phyloP scores from a whole-genome alignment of 2,329 filamentous ascomycete genomes.

The Colletotrichum tabaci region DNA sequence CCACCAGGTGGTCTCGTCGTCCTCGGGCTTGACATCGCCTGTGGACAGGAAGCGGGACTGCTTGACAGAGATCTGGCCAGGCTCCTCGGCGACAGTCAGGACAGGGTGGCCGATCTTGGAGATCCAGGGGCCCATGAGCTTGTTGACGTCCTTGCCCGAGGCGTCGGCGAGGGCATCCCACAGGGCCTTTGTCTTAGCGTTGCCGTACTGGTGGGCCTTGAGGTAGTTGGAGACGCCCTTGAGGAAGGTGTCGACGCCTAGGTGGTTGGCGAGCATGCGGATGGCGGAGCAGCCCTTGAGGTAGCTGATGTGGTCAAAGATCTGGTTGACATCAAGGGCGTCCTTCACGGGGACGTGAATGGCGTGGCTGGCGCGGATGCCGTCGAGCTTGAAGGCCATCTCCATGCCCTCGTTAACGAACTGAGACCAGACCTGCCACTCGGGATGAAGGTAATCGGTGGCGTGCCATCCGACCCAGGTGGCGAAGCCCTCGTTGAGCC shows the following conservation, averaged over 20 bases:
- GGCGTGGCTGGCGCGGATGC: slow-evolving; percentile 91
- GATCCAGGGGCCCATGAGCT: slow-evolving; percentile 96
- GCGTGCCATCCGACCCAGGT: slow-evolving; percentile 99
- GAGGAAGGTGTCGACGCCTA: slow-evolving; percentile 90
- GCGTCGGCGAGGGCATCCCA: slow-evolving; percentile 91
- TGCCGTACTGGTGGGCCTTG: slow-evolving; percentile 87
- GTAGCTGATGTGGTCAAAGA: slow-evolving; percentile 97
- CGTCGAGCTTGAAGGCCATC: slow-evolving; percentile 90
- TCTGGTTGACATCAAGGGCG: slow-evolving; percentile 93
- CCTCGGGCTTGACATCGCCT: slow-evolving; percentile 90
- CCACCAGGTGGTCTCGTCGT: slow-evolving; percentile 96
- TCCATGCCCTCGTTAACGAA: slow-evolving; percentile 97
- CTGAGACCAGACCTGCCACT: slow-evolving; percentile 98
- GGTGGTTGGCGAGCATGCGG: slow-evolving; percentile 93
- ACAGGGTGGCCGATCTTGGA: slow-evolving; percentile 95
- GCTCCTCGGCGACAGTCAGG: slow-evolving; percentile 86
- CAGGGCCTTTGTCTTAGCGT: slow-evolving; percentile 92
- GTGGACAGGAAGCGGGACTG: slow-evolving; percentile 93
- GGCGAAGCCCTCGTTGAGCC: slow-evolving; percentile 96
- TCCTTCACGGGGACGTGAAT: slow-evolving; percentile 97
- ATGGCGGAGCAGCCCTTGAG: slow-evolving; percentile 97
- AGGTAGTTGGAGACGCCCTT: slow-evolving; percentile 92
- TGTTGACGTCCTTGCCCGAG: slow-evolving; percentile 87
- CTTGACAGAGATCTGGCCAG: slow-evolving; percentile 84
- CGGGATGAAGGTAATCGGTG: slow-evolving; percentile 91